Base-by-base conservation (phyloP, 495 filamentous ascomycete species). In the Aspergillus nanangensis region DNA sequence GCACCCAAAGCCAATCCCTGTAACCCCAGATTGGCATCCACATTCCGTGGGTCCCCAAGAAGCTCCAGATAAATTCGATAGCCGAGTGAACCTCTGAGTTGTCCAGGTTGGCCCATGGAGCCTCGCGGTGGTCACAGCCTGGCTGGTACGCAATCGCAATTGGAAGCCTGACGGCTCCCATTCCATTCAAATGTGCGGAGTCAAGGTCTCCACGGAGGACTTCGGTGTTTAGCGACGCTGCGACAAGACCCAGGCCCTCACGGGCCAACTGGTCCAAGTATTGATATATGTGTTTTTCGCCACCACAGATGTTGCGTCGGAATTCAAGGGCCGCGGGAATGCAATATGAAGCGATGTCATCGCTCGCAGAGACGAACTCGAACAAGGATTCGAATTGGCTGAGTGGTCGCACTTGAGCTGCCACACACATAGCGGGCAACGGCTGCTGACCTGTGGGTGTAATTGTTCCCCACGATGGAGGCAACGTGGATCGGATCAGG, bases 31-130 rank as follows among this genome's bases (percentile, higher is more conserved):
- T 49, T 0, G 82, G 70, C 29, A n/a, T n/a, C n/a, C n/a, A n/a
- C n/a, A n/a, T n/a, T n/a, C n/a, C n/a, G n/a, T n/a, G n/a, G n/a
- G n/a, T n/a, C n/a, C n/a, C n/a, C n/a, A n/a, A n/a, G n/a, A n/a
- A n/a, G n/a, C n/a, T n/a, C n/a, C n/a, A 88, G 67, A 56, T 81
- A 90, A 0, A 86, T 86, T 19, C 79, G 67, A 54, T 81, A 80
- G 22, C 86, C 76, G 60, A 17, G 74, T 64, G 52, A 84, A 53
- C 13, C 31, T 66, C 45, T 70, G 58, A 48, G 72, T 61, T 58
- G 90, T 76, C 78, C 79, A 90, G 4, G 74, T 49, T 22, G 56
- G 63, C 0, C 81, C 44, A 21, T 14, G 15, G 13, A 40, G 8
- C 21, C 20, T 10, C 38, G 13, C 20, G 3, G 38, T 11, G 19